These are phyloP conservation scores for Suillus luteus DNA, from an alignment of 768 basidiomycete species.

Conservation along the genomic window DNA sequence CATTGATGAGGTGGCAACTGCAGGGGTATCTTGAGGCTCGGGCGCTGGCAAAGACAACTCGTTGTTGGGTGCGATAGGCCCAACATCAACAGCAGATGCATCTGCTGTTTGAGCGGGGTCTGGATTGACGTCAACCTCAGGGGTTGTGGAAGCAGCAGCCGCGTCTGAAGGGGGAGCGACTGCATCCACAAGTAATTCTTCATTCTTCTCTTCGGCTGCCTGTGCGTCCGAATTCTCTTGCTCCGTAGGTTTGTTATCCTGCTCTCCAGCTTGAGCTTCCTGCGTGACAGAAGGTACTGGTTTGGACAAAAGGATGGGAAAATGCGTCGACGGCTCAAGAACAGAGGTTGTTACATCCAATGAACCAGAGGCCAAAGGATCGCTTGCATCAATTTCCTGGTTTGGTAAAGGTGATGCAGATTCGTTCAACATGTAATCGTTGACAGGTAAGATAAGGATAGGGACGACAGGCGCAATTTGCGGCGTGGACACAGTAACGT, in stretches of 20 bases:
- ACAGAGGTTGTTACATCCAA: background rate
- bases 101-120: background rate
- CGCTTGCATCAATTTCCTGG: background rate
- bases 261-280: slow-evolving; percentile 4
- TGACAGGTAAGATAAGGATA: slow-evolving; percentile 43
- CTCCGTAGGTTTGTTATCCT: background rate
- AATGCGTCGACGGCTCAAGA: slow-evolving; percentile 24
- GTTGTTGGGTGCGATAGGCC: background rate
- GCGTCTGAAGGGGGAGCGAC: background rate
- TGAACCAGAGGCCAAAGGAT: slow-evolving; percentile 5
- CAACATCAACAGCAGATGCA: background rate
- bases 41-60: background rate
- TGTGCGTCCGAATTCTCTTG: background rate
- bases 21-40: background rate
- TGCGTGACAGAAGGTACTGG: background rate
- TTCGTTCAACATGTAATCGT: slow-evolving; percentile 38
- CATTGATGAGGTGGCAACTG: background rate
- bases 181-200: slow-evolving; percentile 1
- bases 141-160: background rate
- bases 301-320: slow-evolving; percentile 16
- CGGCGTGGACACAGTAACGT: slow-evolving; percentile 14
- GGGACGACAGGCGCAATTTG: slow-evolving; percentile 36
- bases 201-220: slow-evolving; percentile 6
- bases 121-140: background rate
- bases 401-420: slow-evolving; percentile 15